Base-by-base conservation (phyloP, 1,284 basidiomycete genomes). In the Neotropicomus parvogracilis region DNA sequence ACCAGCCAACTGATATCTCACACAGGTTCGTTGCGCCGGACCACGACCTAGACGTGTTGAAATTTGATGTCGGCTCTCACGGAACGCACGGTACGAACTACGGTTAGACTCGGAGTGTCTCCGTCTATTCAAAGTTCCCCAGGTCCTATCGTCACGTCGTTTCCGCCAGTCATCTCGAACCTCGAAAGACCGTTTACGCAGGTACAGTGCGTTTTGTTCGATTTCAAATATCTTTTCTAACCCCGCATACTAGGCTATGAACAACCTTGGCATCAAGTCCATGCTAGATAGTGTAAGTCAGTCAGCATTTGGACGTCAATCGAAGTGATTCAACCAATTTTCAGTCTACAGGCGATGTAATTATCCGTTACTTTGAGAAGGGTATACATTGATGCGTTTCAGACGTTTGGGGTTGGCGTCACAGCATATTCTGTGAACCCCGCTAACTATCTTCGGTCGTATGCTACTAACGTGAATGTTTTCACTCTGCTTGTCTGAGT, bases 11-110 rank as follows among this genome's bases (percentile, higher is more conserved):
- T 46, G 16, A 45, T 32, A 17, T 28, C 9, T 20, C 31, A 3
- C n/a, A 27, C 24, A 46, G 44, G 31, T 46, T 46, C 24, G 24
- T 46, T 27, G 44, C 37, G 16, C 37, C 44, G 17, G 37, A 46
- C 17, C 37, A 46, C 11, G 44, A 40, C 17, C 44, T 33, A 14
- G 44, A 46, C 24, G 24, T 40, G 4, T 34, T 46, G 37, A 46
- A 19, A 24, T 46, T 34, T 16, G 44, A 46, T 26, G 14, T 46
- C 17, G 24, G 6, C 20, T 40, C 37, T n/a, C 44, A 31, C 12
- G 37, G 44, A 28, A 20, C 16, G 3, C 6, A 46, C 3, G 44
- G 44, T 46, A 34, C 13, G 24, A 13, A 13, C 6, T 16, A 5
- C 16, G 13, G 4, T 21, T 10, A n/a, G n/a, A n/a, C 37, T 33